A percentile compares a stretch with the other conserved stretches of the same genome.
phyloP scores from a whole-genome alignment of 345 rosid species.

The Syzygium aromaticum region DNA sequence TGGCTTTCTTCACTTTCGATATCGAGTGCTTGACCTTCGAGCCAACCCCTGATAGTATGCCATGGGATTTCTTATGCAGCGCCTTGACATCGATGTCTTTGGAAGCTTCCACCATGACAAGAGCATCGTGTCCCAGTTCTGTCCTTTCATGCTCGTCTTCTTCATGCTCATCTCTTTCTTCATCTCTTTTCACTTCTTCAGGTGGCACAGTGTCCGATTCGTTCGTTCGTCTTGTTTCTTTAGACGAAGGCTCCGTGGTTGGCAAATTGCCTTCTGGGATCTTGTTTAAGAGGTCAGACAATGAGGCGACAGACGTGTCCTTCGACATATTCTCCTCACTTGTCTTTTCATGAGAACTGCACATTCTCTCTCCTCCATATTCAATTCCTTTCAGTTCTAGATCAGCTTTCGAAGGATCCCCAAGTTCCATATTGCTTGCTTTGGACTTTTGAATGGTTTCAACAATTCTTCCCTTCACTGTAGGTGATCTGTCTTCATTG shows the following conservation, averaged over 20 bases:
- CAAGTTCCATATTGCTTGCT: slow-evolving; percentile 7
- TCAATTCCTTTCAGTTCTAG: neutral
- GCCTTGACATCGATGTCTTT: slow-evolving; percentile 42
- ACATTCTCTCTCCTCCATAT: slow-evolving; percentile 10
- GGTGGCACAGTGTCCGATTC: slow-evolving; percentile 11
- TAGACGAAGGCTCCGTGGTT: slow-evolving; percentile 8
- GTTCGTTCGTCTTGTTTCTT: slow-evolving; percentile 9
- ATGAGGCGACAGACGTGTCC: slow-evolving; percentile 27
- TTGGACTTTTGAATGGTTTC: slow-evolving; percentile 14
- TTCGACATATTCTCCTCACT: slow-evolving; percentile 5
- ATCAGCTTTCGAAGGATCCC: slow-evolving; percentile 5
- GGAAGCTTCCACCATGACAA: slow-evolving; percentile 48
- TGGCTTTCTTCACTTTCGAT: slow-evolving; percentile 86
- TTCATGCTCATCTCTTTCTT: slow-evolving; percentile 18
- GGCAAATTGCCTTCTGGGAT: slow-evolving; percentile 17
- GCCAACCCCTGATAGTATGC: slow-evolving; percentile 70
- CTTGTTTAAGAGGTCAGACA: slow-evolving; percentile 34
- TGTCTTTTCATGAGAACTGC: slow-evolving; percentile 7
- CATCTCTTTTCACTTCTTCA: slow-evolving; percentile 33
- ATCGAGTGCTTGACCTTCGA: slow-evolving; percentile 88
- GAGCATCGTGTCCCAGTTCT: slow-evolving; percentile 49
- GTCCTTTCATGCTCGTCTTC: slow-evolving; percentile 22
- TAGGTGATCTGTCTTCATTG: slow-evolving; percentile 9
- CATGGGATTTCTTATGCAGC: slow-evolving; percentile 64
- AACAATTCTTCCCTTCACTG: slow-evolving; percentile 7